Conservation (phyloP, 805 yeast genomes). For the Hanseniaspora taiwanica region DNA sequence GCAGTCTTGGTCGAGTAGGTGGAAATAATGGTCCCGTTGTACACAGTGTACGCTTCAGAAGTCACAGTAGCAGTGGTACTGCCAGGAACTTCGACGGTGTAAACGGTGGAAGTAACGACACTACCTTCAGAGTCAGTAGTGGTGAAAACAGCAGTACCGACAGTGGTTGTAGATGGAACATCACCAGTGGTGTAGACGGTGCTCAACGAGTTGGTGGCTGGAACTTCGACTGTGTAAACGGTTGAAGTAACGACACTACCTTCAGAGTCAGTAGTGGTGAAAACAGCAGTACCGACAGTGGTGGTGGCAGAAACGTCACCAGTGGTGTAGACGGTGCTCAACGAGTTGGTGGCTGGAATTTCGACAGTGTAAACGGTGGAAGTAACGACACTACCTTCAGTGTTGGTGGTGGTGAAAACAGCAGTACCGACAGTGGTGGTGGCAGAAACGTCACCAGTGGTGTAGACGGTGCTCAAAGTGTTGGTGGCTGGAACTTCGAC, state of each 20-base stretch:
- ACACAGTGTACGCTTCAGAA: constrained; percentile 3
- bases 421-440: neutral
- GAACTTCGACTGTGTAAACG: constrained; percentile 7
- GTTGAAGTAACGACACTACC: constrained; percentile 6
- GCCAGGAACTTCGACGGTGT: constrained; percentile 4
- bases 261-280: constrained; percentile 19
- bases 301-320: constrained; percentile 3
- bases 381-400: neutral
- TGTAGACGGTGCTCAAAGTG: constrained; percentile 5
- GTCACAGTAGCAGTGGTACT: constrained; percentile 4
- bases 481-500: constrained; percentile 6
- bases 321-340: constrained; percentile 6
- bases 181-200: constrained; percentile 10
- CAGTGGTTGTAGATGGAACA: constrained; percentile 11
- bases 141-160: constrained; percentile 14
- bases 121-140: constrained; percentile 19
- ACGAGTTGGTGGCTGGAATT: constrained; percentile 1
- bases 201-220: constrained; percentile 10
- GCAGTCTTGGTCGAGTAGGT: neutral
- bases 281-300: constrained; percentile 4
- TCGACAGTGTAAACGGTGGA: neutral
- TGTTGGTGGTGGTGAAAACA: neutral
- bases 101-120: constrained; percentile 28
- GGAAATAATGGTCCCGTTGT: neutral
- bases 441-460: constrained; percentile 1